Evolutionary conservation across 306 rosid genomes (phyloP).

Genomic region (cucumber (Cucumis sativus)): DNA sequence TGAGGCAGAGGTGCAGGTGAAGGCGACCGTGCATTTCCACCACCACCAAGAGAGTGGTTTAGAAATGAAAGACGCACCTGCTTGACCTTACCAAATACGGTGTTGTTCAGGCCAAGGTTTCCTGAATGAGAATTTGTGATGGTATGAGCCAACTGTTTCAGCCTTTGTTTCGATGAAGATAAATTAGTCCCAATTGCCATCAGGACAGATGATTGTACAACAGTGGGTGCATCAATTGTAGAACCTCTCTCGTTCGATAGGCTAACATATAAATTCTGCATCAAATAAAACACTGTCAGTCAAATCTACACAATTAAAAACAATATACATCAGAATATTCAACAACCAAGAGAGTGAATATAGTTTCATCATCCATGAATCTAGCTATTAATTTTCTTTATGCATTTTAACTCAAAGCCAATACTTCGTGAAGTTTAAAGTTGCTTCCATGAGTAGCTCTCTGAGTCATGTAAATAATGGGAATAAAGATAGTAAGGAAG

Average conservation of each 20-base stretch:
- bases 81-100: conserved; percentile 80
- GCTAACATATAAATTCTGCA: conserved; percentile 55
- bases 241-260: conserved; percentile 66
- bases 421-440: neutral
- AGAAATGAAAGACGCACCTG: conserved; percentile 70
- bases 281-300: conserved; percentile 15
- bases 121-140: conserved; percentile 48
- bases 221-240: conserved; percentile 57
- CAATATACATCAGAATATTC: neutral
- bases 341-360: neutral
- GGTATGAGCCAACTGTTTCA: conserved; percentile 76
- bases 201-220: conserved; percentile 54
- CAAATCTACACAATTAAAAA: conserved; percentile 17
- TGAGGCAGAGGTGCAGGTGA: conserved; percentile 52
- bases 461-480: neutral
- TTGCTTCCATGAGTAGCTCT: neutral
- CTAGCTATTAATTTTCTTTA: neutral
- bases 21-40: conserved; percentile 39
- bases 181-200: conserved; percentile 52
- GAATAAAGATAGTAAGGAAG: neutral
- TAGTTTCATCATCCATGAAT: neutral
- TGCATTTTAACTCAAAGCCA: neutral
- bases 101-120: conserved; percentile 80
- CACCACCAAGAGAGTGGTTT: conserved; percentile 56
- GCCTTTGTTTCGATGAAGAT: conserved; percentile 31